Evolutionary conservation across 179 eudicot genomes (phyloP).

Genomic region (Heliamphora pulchella): DNA sequence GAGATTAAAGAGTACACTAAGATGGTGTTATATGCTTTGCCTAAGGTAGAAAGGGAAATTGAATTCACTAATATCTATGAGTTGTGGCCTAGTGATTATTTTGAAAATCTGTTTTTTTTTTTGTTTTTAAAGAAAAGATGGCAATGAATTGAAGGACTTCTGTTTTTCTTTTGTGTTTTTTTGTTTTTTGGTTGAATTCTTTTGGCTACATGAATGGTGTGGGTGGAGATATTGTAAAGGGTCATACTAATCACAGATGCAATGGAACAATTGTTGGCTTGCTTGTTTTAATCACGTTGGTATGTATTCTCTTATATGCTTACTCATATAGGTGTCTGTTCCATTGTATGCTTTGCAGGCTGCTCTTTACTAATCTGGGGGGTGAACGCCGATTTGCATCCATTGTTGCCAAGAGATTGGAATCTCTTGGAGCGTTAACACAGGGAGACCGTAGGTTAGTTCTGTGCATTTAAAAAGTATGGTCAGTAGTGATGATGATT

Average conservation of each 20-base stretch:
- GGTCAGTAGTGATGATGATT: background rate
- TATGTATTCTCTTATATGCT: background rate
- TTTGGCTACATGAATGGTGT: background rate
- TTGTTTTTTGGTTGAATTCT: background rate
- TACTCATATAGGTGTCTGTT: slow-evolving; percentile 2
- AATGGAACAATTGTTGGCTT: background rate
- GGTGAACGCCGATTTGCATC: slow-evolving; percentile 99
- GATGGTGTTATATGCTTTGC: no score
- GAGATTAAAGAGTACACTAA: no score
- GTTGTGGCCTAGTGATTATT: background rate
- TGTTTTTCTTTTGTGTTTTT: no score
- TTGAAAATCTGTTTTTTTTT: no score
- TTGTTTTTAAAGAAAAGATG: no score
- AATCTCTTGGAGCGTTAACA: slow-evolving; percentile 93
- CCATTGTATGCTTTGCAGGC: slow-evolving; percentile 35
- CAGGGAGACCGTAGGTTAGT: slow-evolving; percentile 95
- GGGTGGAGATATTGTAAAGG: background rate
- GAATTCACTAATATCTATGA: background rate
- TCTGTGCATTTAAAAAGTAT: background rate
- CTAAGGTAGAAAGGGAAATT: background rate
- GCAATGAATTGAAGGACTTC: no score
- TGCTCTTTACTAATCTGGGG: slow-evolving; percentile 91
- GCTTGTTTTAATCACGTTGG: background rate
- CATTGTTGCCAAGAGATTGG: slow-evolving; percentile 94
- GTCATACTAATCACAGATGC: background rate